Conservation (phyloP, 1,139 yeast species). For the Hemisphaericaspora xylofermentans region DNA sequence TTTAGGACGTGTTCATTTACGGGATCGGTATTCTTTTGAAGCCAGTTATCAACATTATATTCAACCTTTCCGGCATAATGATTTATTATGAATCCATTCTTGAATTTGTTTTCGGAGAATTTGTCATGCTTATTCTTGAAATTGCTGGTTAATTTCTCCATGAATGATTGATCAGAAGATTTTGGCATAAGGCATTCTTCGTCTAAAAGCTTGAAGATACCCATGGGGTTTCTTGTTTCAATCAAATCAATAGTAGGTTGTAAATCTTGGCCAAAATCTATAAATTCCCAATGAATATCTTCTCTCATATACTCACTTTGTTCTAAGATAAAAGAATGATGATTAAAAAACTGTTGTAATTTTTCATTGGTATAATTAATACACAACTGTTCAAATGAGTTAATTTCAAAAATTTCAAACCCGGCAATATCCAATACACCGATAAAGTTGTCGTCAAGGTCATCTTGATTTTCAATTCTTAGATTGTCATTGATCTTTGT, state of each 20-base stretch:
- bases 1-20: slow-evolving; percentile 72
- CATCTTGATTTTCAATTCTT: slow-evolving; percentile 23
- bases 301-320: slow-evolving; percentile 94
- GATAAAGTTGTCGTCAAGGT: slow-evolving; percentile 53
- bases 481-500: slow-evolving; percentile 73
- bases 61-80: slow-evolving; percentile 97
- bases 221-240: slow-evolving; percentile 75
- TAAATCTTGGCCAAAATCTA: slow-evolving; percentile 94
- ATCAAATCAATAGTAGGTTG: slow-evolving; percentile 94
- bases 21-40: slow-evolving; percentile 94
- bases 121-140: slow-evolving; percentile 63
- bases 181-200: slow-evolving; percentile 97
- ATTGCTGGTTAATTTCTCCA: slow-evolving; percentile 69
- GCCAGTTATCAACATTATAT: slow-evolving; percentile 89
- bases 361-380: slow-evolving; percentile 96
- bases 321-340: slow-evolving; percentile 94
- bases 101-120: slow-evolving; percentile 68
- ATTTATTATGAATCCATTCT: slow-evolving; percentile 72
- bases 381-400: slow-evolving; percentile 94
- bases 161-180: slow-evolving; percentile 78
- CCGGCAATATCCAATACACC: slow-evolving; percentile 98
- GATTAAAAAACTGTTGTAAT: slow-evolving; percentile 94
- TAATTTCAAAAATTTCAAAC: slow-evolving; percentile 87
- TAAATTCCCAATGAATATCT: slow-evolving; percentile 93
- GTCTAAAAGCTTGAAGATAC: slow-evolving; percentile 84